Percentiles rank a stretch among this genome's conserved stretches.
phyloP scores from a whole-genome alignment of 768 basidiomycete genomes.

The Auriscalpium orientale region DNA sequence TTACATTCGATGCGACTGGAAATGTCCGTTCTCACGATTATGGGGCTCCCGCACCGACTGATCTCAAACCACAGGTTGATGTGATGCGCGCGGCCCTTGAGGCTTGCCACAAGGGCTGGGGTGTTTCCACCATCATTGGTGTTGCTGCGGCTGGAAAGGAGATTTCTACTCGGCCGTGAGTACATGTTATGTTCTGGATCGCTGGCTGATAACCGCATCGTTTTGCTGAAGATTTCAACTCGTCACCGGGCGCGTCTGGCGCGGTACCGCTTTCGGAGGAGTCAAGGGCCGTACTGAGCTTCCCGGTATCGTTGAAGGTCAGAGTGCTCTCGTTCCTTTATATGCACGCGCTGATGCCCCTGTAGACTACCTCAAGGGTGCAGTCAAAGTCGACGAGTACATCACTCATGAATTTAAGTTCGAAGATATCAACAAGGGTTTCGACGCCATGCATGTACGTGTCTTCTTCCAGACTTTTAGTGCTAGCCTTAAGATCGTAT shows the following conservation, averaged over 20 bases:
- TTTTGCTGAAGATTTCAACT: slow-evolving; percentile 36
- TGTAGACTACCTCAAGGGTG: slow-evolving; percentile 73
- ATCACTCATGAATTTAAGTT: slow-evolving; percentile 80
- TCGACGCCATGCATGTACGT: slow-evolving; percentile 95
- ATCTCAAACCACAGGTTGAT: slow-evolving; percentile 45
- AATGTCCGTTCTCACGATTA: slow-evolving; percentile 43
- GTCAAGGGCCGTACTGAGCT: slow-evolving; percentile 97
- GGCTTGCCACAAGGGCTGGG: slow-evolving; percentile 99
- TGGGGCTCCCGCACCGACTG: slow-evolving; percentile 12
- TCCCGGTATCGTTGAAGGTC: slow-evolving; percentile 88
- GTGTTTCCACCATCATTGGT: slow-evolving; percentile 90
- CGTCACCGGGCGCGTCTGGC: slow-evolving; percentile 89
- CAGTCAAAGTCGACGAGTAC: slow-evolving; percentile 90
- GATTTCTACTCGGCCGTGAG: slow-evolving; percentile 27
- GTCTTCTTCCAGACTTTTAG: not conserved
- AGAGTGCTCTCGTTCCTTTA: slow-evolving; percentile 7
- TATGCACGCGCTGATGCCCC: slow-evolving; percentile 2
- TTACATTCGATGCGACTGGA: slow-evolving; percentile 95
- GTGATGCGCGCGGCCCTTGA: slow-evolving; percentile 96
- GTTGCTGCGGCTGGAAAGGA: slow-evolving; percentile 97
- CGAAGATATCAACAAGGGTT: slow-evolving; percentile 76
- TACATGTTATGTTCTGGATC: slow-evolving; percentile 28
- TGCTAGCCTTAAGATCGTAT: slow-evolving; percentile 6
- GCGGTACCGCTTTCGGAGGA: slow-evolving; percentile 92
- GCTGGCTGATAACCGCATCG: not conserved